Percentiles rank a stretch among this genome's conserved stretches.
Evolutionary conservation across 2,329 filamentous ascomycete species (phyloP).

Genomic region (Celoporthe dispersa): DNA sequence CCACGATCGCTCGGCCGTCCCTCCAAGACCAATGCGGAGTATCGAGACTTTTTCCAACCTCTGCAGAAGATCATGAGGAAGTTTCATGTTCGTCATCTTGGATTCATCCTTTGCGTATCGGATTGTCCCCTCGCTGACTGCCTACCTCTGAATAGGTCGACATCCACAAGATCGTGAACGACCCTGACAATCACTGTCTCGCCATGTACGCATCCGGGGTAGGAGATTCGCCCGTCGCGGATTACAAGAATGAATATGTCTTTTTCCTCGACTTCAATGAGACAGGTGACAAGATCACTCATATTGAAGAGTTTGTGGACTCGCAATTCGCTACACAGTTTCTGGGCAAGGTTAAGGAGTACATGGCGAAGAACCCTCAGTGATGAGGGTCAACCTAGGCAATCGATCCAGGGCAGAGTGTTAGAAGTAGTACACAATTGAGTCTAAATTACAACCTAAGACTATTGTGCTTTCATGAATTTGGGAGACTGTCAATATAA

Average conservation of each 20-base stretch:
- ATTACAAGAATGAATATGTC: not conserved
- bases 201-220: not conserved
- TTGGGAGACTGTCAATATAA: not conserved
- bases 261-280: not conserved
- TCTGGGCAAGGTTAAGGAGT: not conserved
- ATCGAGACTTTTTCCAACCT: not conserved
- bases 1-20: not conserved
- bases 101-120: not conserved
- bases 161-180: slow-evolving; percentile 1
- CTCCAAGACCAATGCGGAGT: slow-evolving; percentile 1
- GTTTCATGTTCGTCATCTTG: not conserved
- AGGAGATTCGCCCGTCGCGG: not conserved
- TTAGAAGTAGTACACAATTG: not conserved
- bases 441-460: not conserved
- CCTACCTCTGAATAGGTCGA: not conserved
- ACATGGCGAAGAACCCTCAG: not conserved
- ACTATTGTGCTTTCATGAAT: too few relatives aligned
- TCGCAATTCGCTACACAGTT: not conserved
- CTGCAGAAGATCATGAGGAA: not conserved
- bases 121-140: not conserved
- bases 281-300: not conserved
- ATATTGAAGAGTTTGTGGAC: not conserved
- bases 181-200: slow-evolving; percentile 5
- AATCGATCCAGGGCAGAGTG: not conserved
- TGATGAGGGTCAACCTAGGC: not conserved